Conservation (phyloP, 108 stramenopile genomes). For the Discostella stelligeroides region DNA sequence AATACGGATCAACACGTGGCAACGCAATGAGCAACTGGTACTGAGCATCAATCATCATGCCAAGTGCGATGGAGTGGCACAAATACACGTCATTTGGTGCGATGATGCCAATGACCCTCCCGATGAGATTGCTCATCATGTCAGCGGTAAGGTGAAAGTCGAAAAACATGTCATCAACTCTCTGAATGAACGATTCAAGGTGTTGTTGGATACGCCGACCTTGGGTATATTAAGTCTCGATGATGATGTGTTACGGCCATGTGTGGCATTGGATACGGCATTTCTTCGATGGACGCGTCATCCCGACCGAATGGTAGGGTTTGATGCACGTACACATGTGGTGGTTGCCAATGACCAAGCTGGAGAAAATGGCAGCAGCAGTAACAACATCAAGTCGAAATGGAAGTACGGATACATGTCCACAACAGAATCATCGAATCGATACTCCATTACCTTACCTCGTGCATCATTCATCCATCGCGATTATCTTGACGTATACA, state of each 20-base stretch:
- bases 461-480: conserved; percentile 75
- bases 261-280: conserved; percentile 81
- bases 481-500: conserved; percentile 79
- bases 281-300: conserved; percentile 77
- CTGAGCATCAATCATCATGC: conserved; percentile 59
- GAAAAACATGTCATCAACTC: conserved; percentile 74
- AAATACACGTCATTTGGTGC: conserved; percentile 85
- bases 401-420: conserved; percentile 77
- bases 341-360: neutral
- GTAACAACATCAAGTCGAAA: conserved; percentile 21
- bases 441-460: conserved; percentile 73
- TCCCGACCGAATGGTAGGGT: conserved; percentile 86
- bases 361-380: neutral
- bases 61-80: conserved; percentile 59
- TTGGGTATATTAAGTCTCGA: conserved; percentile 80
- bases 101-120: conserved; percentile 40
- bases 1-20: conserved; percentile 82
- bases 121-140: conserved; percentile 19
- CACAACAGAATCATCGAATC: conserved; percentile 63
- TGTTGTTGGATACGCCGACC: conserved; percentile 62
- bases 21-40: conserved; percentile 61
- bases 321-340: conserved; percentile 72
- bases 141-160: conserved; percentile 54
- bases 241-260: conserved; percentile 84
- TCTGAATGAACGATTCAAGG: conserved; percentile 79